Conservation (phyloP, 2,329 filamentous ascomycete genomes). For the Acephala macrosclerotiorum region DNA sequence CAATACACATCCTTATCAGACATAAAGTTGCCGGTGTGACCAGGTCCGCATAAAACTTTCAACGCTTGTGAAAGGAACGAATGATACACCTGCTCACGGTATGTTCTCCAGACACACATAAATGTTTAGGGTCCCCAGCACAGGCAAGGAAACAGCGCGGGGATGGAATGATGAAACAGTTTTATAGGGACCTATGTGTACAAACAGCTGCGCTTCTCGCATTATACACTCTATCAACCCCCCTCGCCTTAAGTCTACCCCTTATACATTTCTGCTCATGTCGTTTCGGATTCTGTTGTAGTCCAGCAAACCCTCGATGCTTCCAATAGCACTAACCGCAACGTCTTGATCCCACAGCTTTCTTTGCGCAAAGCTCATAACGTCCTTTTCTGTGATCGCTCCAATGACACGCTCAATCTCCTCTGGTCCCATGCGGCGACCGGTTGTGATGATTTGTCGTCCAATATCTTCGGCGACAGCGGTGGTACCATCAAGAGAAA, state of each 20-base stretch:
- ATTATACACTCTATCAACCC: constrained; percentile 45
- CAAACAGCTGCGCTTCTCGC: constrained; percentile 41
- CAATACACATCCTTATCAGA: too few species aligned
- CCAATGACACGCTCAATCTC: constrained; percentile 95
- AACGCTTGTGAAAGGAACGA: too few species aligned
- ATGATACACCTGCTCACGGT: too few species aligned
- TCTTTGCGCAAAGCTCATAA: constrained; percentile 94
- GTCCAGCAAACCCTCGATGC: constrained; percentile 82
- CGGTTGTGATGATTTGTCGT: constrained; percentile 97
- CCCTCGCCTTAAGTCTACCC: constrained; percentile 28
- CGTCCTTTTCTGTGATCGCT: constrained; percentile 90
- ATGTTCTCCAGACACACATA: not conserved
- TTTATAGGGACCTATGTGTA: constrained; percentile 44
- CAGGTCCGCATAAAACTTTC: too few species aligned
- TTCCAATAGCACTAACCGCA: constrained; percentile 90
- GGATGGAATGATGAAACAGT: constrained; percentile 25
- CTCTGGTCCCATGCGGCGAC: constrained; percentile 86
- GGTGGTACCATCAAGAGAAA: constrained; percentile 96
- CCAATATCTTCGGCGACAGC: constrained; percentile 98
- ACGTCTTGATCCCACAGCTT: constrained; percentile 98
- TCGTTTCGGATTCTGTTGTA: constrained; percentile 80
- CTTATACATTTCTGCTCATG: constrained; percentile 77
- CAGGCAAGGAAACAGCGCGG: not conserved
- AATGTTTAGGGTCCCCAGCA: not conserved
- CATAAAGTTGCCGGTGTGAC: too few species aligned